A percentile compares a stretch with the other conserved stretches of the same genome.
Conservation (phyloP, 73 alveolate genomes). For the Uronychia setigera region DNA sequence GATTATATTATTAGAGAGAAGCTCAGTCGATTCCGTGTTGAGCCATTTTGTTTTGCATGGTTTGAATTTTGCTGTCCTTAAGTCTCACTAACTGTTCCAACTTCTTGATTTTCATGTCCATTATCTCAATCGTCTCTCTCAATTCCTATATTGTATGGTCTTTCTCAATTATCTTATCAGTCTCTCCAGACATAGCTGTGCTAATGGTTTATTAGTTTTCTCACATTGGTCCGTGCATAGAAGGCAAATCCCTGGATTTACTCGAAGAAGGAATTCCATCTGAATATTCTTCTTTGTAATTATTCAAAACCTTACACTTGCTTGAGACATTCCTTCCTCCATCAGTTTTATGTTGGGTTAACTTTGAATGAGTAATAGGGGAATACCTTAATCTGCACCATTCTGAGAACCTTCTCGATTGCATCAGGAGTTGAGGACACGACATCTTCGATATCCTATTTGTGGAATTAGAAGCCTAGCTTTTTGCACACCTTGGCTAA, state of each 20-base stretch:
- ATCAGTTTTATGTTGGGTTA: no score
- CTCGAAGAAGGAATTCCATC: background rate
- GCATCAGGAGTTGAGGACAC: conserved; percentile 3
- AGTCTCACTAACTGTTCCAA: conserved; percentile 51
- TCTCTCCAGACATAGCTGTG: background rate
- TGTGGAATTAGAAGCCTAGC: conserved; percentile 53
- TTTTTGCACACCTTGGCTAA: conserved; percentile 63
- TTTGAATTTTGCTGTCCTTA: conserved; percentile 57
- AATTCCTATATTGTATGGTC: conserved; percentile 54
- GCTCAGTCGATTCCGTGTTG: background rate
- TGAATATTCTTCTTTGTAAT: background rate
- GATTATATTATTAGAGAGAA: background rate
- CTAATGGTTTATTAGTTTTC: background rate
- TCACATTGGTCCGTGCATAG: background rate
- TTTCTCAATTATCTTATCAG: conserved; percentile 27
- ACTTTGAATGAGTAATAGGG: background rate
- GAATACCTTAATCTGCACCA: conserved; percentile 30
- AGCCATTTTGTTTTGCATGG: conserved; percentile 27
- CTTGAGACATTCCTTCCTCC: no score
- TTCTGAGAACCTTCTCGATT: conserved; percentile 20
- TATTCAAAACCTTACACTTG: background rate
- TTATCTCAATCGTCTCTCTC: conserved; percentile 64
- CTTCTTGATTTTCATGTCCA: conserved; percentile 65
- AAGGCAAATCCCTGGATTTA: background rate
- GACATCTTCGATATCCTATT: conserved; percentile 28